Evolutionary conservation across 768 basidiomycete genomes (phyloP).

Genomic region (Leccinum subtestaceum): DNA sequence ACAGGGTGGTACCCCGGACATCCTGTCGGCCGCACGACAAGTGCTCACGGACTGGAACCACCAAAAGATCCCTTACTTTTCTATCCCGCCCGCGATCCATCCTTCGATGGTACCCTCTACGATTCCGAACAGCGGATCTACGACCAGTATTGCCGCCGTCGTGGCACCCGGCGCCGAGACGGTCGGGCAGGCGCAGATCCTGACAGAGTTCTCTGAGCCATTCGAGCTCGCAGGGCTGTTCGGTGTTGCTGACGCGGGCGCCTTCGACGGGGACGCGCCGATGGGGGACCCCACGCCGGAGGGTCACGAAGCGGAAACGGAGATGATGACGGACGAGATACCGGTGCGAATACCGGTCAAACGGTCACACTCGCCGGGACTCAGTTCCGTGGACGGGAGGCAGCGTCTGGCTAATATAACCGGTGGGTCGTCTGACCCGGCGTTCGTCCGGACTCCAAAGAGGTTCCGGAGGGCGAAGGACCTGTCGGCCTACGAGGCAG

Average conservation of each 20-base stretch:
- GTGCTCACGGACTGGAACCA: conserved; percentile 93
- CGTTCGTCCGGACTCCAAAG: conserved; percentile 43
- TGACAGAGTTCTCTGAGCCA: conserved; percentile 66
- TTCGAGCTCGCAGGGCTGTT: conserved; percentile 84
- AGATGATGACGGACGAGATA: conserved; percentile 40
- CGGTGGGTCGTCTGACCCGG: background rate
- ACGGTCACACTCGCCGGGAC: conserved; percentile 17
- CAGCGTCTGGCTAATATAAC: background rate
- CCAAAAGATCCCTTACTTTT: conserved; percentile 91
- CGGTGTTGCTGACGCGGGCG: conserved; percentile 76
- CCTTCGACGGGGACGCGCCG: conserved; percentile 48
- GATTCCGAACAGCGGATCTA: conserved; percentile 29
- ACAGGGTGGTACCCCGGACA: conserved; percentile 88
- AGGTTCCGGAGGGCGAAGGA: conserved; percentile 58
- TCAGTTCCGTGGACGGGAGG: background rate
- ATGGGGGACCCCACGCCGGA: conserved; percentile 42
- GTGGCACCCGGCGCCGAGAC: conserved; percentile 74
- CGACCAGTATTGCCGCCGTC: background rate
- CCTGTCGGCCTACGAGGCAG: conserved; percentile 50
- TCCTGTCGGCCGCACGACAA: conserved; percentile 76
- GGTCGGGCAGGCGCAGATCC: conserved; percentile 78
- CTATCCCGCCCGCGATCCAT: conserved; percentile 73
- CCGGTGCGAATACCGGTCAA: conserved; percentile 32
- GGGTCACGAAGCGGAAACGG: conserved; percentile 29
- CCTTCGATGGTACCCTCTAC: conserved; percentile 67